Conservation (phyloP, 768 basidiomycete genomes). For the Rhizopogon roseolus region DNA sequence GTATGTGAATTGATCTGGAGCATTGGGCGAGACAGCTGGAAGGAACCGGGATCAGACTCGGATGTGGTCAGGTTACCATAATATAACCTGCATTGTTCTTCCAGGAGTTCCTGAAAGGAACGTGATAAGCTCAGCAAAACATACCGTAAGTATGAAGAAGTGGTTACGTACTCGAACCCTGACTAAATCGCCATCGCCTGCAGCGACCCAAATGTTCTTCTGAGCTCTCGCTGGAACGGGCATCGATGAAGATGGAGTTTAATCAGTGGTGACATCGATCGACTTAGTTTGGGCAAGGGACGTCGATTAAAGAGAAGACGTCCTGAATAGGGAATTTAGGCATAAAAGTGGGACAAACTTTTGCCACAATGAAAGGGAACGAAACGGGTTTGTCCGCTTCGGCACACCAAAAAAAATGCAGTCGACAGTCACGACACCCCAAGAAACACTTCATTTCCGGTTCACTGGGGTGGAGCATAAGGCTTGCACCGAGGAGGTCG, state of each 20-base stretch:
- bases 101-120: conserved; percentile 49
- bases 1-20: conserved; percentile 68
- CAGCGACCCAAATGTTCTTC: conserved; percentile 90
- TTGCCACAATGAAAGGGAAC: conserved; percentile 8
- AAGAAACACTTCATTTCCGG: background rate
- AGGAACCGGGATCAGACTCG: conserved; percentile 27
- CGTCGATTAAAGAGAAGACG: conserved; percentile 7
- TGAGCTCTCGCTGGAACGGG: conserved; percentile 26
- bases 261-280: conserved; percentile 13
- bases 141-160: background rate
- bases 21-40: conserved; percentile 63
- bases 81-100: conserved; percentile 41
- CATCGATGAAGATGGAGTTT: conserved; percentile 15
- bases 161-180: conserved; percentile 60
- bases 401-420: background rate
- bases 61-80: conserved; percentile 14
- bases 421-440: background rate
- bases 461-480: background rate
- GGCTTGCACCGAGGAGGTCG: background rate
- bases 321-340: conserved; percentile 22
- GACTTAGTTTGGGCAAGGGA: conserved; percentile 6
- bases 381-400: background rate
- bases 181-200: conserved; percentile 83
- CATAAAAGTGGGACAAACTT: conserved; percentile 2
- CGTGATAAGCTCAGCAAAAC: conserved; percentile 1